Evolutionary conservation across 202 grass and related monocot species (phyloP).

Genomic region (Dendrocalamus latiflorus): DNA sequence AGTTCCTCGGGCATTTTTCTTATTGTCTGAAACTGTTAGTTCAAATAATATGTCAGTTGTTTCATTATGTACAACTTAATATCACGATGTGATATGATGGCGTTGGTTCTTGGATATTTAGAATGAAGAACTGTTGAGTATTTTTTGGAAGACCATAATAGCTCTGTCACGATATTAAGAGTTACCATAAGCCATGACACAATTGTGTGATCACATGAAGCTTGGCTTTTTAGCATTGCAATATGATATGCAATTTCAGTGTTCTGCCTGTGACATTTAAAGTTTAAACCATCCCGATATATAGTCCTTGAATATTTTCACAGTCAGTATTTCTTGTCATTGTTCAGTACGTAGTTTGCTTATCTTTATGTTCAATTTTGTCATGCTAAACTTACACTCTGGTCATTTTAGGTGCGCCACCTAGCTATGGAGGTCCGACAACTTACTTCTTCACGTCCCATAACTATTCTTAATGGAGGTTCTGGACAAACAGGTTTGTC

Average conservation of each 20-base stretch:
- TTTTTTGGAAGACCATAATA: too few species aligned
- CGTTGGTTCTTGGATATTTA: too few species aligned
- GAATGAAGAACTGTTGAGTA: too few species aligned
- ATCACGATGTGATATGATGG: too few species aligned
- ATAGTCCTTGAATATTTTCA: neutral
- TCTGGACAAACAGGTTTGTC: conserved; percentile 69
- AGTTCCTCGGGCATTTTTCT: neutral
- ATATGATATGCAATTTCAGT: neutral
- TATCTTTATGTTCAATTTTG: conserved; percentile 12
- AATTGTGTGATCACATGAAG: neutral
- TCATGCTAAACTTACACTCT: conserved; percentile 18
- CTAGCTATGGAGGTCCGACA: conserved; percentile 67
- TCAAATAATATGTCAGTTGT: neutral
- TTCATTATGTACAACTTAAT: too few species aligned
- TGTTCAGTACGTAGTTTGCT: neutral
- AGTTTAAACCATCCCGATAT: neutral
- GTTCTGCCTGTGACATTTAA: neutral
- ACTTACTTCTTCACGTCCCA: conserved; percentile 40
- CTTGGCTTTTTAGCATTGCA: neutral
- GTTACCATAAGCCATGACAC: neutral
- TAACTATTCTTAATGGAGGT: conserved; percentile 69
- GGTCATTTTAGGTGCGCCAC: conserved; percentile 48
- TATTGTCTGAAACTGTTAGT: neutral
- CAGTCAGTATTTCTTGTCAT: neutral
- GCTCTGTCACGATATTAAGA: neutral